Percentiles rank a stretch among this genome's conserved stretches.
phyloP scores from a whole-genome alignment of 768 basidiomycete genomes.

The Lepiota subincarnata region DNA sequence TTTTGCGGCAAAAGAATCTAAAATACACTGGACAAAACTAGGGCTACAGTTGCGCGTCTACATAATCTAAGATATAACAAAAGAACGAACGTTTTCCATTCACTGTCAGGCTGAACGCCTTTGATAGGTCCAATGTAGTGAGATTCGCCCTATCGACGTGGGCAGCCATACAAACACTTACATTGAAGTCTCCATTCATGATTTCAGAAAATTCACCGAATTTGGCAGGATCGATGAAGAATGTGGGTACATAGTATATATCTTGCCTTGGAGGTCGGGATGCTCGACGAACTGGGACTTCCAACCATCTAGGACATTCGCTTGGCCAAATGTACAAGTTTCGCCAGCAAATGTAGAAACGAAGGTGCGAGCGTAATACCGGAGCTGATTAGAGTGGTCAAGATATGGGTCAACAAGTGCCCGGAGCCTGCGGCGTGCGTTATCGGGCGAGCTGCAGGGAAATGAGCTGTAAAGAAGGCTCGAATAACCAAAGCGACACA shows the following conservation, averaged over 20 bases:
- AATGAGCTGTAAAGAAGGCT: constrained; percentile 36
- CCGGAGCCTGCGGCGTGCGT: constrained; percentile 47
- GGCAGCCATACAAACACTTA: constrained; percentile 24
- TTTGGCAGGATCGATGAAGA: constrained; percentile 54
- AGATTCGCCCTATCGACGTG: constrained; percentile 51
- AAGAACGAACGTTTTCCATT: constrained; percentile 20
- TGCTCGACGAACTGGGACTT: constrained; percentile 45
- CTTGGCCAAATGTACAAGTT: constrained; percentile 60
- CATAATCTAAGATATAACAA: not conserved
- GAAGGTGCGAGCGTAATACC: constrained; percentile 40
- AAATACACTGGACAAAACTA: not conserved
- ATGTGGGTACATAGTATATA: constrained; percentile 68
- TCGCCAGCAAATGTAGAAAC: constrained; percentile 75
- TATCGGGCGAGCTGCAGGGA: constrained; percentile 43
- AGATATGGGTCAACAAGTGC: constrained; percentile 51
- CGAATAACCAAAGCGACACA: not conserved
- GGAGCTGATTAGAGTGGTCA: constrained; percentile 56
- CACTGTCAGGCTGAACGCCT: constrained; percentile 66
- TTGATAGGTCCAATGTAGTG: constrained; percentile 80
- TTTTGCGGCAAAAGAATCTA: not conserved
- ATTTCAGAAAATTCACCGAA: constrained; percentile 43
- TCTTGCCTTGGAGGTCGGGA: constrained; percentile 39
- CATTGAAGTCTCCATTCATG: constrained; percentile 59
- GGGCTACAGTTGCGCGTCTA: no score
- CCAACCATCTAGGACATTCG: constrained; percentile 52